phyloP scores from a whole-genome alignment of 176 grass and related monocot genomes.

The Ananas comosus region DNA sequence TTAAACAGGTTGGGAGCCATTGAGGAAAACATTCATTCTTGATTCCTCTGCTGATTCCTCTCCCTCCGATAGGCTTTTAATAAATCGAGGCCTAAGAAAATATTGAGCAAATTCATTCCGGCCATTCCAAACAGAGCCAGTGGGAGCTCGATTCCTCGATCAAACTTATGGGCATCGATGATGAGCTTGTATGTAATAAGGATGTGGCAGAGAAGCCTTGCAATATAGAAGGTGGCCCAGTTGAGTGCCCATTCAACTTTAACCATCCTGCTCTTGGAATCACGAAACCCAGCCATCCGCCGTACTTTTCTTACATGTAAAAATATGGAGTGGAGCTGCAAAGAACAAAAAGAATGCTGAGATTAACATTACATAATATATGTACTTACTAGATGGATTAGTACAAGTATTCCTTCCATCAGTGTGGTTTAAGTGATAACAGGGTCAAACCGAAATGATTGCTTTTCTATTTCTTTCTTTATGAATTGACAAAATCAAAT shows the following conservation, averaged over 20 bases:
- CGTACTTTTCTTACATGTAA: slow-evolving; percentile 80
- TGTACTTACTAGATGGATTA: neutral
- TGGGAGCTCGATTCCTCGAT: slow-evolving; percentile 67
- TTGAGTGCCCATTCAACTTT: slow-evolving; percentile 86
- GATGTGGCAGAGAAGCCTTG: slow-evolving; percentile 61
- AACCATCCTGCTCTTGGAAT: slow-evolving; percentile 47
- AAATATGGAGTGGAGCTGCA: slow-evolving; percentile 87
- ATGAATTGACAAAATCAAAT: no score
- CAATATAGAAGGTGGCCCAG: slow-evolving; percentile 58
- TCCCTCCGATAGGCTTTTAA: slow-evolving; percentile 55
- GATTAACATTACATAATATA: neutral
- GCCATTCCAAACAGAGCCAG: slow-evolving; percentile 84
- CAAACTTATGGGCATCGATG: slow-evolving; percentile 72
- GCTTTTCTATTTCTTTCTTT: no score
- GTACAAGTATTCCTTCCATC: no score
- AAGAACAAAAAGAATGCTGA: slow-evolving; percentile 23
- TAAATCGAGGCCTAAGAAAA: slow-evolving; percentile 74
- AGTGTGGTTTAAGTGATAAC: no score
- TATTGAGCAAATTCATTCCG: slow-evolving; percentile 86
- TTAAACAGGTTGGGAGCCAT: no score
- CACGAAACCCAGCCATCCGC: slow-evolving; percentile 62
- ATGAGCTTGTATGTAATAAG: slow-evolving; percentile 79
- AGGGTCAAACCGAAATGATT: no score
- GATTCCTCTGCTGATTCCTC: slow-evolving; percentile 54
- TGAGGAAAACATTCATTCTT: slow-evolving; percentile 29